A percentile compares a stretch with the other conserved stretches of the same genome.
These are phyloP conservation scores for Aquilaria yunnanensis DNA, from an alignment of 345 rosid species.

Conservation along the genomic window DNA sequence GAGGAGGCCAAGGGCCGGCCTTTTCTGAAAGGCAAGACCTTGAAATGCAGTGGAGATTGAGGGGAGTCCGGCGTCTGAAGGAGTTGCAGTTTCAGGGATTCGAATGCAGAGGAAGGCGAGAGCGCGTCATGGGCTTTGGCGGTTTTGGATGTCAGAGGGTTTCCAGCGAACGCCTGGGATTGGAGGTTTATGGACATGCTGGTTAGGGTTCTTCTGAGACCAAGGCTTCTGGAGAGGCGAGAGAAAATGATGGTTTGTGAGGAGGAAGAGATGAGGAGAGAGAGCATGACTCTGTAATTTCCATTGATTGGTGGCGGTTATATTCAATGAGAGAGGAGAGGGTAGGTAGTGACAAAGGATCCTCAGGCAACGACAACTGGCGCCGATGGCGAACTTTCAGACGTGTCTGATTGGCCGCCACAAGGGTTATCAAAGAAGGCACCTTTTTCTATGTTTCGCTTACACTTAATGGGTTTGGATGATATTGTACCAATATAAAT, in stretches of 20 bases:
- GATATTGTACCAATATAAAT: too few relatives aligned
- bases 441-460: too few relatives aligned
- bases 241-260: slow-evolving; percentile 14
- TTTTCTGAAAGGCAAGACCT: slow-evolving; percentile 71
- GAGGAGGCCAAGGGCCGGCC: slow-evolving; percentile 78
- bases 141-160: slow-evolving; percentile 50
- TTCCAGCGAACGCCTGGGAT: slow-evolving; percentile 83
- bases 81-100: slow-evolving; percentile 46
- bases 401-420: too few relatives aligned
- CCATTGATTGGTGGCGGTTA: slow-evolving; percentile 8
- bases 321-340: neutral
- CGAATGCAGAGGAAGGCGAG: slow-evolving; percentile 56
- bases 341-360: slow-evolving; percentile 3
- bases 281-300: slow-evolving; percentile 26
- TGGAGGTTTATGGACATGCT: slow-evolving; percentile 59
- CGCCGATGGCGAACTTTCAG: neutral
- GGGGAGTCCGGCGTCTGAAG: slow-evolving; percentile 9
- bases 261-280: slow-evolving; percentile 18
- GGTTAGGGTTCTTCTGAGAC: slow-evolving; percentile 14
- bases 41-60: slow-evolving; percentile 42
- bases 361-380: slow-evolving; percentile 9
- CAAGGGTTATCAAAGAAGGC: too few relatives aligned
- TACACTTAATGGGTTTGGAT: too few relatives aligned
- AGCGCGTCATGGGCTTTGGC: slow-evolving; percentile 54
- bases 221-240: slow-evolving; percentile 23